phyloP scores from a whole-genome alignment of 2,329 filamentous ascomycete species.

The Cercospora canescens region DNA sequence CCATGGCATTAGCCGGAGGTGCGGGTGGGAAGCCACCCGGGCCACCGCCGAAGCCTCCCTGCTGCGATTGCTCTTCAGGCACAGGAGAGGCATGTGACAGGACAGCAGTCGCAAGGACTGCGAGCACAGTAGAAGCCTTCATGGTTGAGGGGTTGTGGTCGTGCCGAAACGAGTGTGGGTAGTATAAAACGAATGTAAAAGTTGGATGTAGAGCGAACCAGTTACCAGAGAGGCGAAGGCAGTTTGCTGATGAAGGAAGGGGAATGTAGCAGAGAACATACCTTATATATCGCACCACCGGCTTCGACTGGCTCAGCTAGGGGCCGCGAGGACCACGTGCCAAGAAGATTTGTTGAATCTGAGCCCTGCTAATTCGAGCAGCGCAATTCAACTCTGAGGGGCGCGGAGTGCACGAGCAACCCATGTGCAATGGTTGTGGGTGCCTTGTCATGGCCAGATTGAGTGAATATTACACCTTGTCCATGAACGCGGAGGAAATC shows the following conservation, averaged over 20 bases:
- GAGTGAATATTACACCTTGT: neutral
- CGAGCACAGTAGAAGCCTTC: constrained; percentile 16
- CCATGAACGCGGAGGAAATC: neutral
- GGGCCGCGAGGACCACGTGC: constrained; percentile 9
- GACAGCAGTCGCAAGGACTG: constrained; percentile 16
- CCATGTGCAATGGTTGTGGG: constrained; percentile 4
- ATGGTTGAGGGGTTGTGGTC: constrained; percentile 4
- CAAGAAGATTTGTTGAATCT: constrained; percentile 14
- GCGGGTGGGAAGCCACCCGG: neutral
- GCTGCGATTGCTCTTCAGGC: constrained; percentile 6
- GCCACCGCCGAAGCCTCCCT: neutral
- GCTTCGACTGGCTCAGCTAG: constrained; percentile 4
- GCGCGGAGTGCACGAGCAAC: neutral
- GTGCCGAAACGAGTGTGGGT: constrained; percentile 9
- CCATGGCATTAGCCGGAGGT: neutral
- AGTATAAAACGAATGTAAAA: constrained; percentile 19
- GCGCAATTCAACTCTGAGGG: constrained; percentile 18
- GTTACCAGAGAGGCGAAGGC: constrained; percentile 13
- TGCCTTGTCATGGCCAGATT: constrained; percentile 3
- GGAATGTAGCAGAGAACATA: neutral
- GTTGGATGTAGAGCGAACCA: constrained; percentile 19
- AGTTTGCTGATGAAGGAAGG: constrained; percentile 16
- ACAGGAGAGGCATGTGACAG: constrained; percentile 14
- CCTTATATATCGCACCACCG: constrained; percentile 14
- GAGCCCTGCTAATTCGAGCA: constrained; percentile 16